These are phyloP conservation scores for Stachybotrys chlorohalonatus DNA, from an alignment of 2,329 filamentous ascomycete species.

Conservation along the genomic window DNA sequence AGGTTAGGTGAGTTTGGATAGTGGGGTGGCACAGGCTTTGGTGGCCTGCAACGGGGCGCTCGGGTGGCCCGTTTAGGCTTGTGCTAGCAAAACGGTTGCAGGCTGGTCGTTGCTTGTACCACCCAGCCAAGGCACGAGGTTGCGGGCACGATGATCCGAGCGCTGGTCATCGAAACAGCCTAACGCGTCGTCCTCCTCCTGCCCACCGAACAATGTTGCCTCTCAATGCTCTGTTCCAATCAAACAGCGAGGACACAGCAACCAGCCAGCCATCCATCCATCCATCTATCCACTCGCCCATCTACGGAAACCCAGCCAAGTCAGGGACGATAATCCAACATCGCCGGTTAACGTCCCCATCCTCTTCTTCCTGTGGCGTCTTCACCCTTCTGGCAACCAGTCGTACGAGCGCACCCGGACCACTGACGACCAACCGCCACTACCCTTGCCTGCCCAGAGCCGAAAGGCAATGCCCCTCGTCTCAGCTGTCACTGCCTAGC, in stretches of 20 bases:
- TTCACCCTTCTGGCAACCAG: too few relatives aligned
- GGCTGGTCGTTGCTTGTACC: not conserved
- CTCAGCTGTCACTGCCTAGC: not conserved
- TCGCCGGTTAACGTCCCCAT: too few relatives aligned
- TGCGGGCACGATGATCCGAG: not conserved
- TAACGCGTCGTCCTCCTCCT: not conserved
- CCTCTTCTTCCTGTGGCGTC: too few relatives aligned
- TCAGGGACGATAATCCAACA: too few relatives aligned
- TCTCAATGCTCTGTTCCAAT: too few relatives aligned
- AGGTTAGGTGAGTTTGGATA: not conserved
- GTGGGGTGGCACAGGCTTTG: not conserved
- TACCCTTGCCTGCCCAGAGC: not conserved
- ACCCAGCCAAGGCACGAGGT: not conserved
- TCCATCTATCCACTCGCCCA: too few relatives aligned
- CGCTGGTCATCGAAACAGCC: not conserved
- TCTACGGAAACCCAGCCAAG: too few relatives aligned
- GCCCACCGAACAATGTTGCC: too few relatives aligned
- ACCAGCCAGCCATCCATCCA: too few relatives aligned
- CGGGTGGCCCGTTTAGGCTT: not conserved
- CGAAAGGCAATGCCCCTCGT: not conserved
- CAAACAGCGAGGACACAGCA: too few relatives aligned
- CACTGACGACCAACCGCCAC: not conserved
- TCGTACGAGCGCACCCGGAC: too few relatives aligned
- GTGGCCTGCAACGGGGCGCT: not conserved
- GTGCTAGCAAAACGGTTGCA: too few relatives aligned